Conservation (phyloP, 495 filamentous ascomycete species). For the Bacidia gigantensis region DNA sequence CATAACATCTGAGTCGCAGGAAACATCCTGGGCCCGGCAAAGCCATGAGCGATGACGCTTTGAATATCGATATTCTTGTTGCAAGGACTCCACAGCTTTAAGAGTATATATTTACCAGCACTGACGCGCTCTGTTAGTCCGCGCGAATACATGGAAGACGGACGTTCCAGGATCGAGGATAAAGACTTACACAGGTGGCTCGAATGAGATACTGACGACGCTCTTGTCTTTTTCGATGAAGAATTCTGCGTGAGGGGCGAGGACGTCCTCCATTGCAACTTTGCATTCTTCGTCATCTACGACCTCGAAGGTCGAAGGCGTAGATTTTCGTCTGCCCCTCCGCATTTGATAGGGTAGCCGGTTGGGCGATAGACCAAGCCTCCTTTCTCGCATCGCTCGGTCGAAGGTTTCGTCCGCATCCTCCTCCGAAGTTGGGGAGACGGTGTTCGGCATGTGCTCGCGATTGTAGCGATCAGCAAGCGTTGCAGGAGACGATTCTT, state of each 20-base stretch:
- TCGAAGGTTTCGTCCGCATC: slow-evolving; percentile 21
- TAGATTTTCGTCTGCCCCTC: slow-evolving; percentile 5
- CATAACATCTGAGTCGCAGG: slow-evolving; percentile 39
- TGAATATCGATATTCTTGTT: slow-evolving; percentile 74
- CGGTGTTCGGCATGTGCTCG: slow-evolving; percentile 14
- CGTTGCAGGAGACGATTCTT: slow-evolving; percentile 20
- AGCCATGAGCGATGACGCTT: slow-evolving; percentile 64
- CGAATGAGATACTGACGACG: slow-evolving; percentile 76
- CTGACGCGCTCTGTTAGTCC: slow-evolving; percentile 20
- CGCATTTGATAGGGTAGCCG: neutral
- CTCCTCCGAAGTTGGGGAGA: slow-evolving; percentile 15
- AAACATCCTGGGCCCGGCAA: slow-evolving; percentile 69
- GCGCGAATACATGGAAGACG: neutral
- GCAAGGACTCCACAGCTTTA: slow-evolving; percentile 75
- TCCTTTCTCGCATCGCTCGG: neutral
- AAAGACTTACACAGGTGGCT: slow-evolving; percentile 63
- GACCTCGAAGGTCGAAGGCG: slow-evolving; percentile 28
- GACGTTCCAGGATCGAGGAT: neutral
- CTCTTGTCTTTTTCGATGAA: slow-evolving; percentile 67
- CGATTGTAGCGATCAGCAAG: slow-evolving; percentile 23
- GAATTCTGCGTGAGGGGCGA: slow-evolving; percentile 63
- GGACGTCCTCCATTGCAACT: slow-evolving; percentile 33
- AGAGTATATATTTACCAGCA: slow-evolving; percentile 58
- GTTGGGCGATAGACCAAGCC: slow-evolving; percentile 1
- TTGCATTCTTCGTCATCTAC: slow-evolving; percentile 36